phyloP scores from a whole-genome alignment of 2,329 filamentous ascomycete genomes.

The Cladosporium sp. region DNA sequence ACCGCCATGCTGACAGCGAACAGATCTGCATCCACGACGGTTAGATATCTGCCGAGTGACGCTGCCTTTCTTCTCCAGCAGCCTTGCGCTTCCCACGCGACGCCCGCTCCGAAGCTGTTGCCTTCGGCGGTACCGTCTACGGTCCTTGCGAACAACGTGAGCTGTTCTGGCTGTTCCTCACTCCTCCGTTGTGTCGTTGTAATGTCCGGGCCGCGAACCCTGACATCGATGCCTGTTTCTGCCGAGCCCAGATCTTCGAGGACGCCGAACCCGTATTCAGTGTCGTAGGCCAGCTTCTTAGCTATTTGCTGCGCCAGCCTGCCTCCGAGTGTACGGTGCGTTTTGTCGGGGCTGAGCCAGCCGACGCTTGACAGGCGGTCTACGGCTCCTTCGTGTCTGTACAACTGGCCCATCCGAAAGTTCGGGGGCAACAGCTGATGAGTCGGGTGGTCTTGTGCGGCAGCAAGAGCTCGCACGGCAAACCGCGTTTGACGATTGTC shows the following conservation, averaged over 20 bases:
- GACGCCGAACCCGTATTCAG: not conserved
- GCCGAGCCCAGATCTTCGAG: not conserved
- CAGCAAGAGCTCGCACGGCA: not conserved
- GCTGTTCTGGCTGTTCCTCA: not conserved
- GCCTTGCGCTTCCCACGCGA: conserved; percentile 1
- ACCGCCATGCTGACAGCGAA: conserved; percentile 3
- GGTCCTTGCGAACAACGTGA: not conserved
- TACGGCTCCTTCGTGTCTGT: not conserved
- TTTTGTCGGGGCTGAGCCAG: conserved; percentile 1
- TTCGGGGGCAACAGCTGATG: not conserved
- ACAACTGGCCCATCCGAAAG: not conserved
- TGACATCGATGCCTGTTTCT: conserved; percentile 2
- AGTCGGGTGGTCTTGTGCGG: not conserved
- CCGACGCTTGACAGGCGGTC: not conserved
- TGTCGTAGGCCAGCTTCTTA: conserved; percentile 1
- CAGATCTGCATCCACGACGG: conserved; percentile 1
- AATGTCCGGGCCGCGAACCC: not conserved
- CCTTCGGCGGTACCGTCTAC: not conserved
- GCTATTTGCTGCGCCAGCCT: conserved; percentile 3
- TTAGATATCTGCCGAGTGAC: conserved; percentile 1
- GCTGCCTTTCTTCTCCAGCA: not conserved
- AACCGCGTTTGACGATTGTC: not conserved
- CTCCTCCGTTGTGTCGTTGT: not conserved
- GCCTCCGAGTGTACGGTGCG: not conserved
- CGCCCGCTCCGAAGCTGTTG: conserved; percentile 2